These are phyloP conservation scores for Dryas octopetala DNA, from an alignment of 306 rosid genomes.

Conservation along the genomic window DNA sequence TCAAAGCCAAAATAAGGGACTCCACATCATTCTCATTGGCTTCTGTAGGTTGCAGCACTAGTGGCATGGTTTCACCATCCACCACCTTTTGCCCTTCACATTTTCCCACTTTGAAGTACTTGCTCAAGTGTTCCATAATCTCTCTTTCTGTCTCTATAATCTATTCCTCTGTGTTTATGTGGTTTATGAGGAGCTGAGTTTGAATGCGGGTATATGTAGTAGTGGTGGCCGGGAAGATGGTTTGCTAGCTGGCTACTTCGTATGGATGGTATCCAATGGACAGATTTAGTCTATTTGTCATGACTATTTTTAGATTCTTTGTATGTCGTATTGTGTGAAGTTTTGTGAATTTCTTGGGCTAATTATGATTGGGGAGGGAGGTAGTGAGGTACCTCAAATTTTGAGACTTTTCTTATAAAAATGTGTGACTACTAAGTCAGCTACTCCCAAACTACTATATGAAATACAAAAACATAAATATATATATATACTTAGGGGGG, in stretches of 20 bases:
- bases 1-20: conserved; percentile 41
- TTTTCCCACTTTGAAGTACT: conserved; percentile 62
- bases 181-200: background rate
- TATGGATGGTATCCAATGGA: too few relatives aligned
- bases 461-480: background rate
- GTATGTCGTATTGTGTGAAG: background rate
- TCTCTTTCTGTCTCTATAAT: background rate
- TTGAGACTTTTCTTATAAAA: background rate
- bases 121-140: conserved; percentile 50
- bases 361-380: background rate
- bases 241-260: too few relatives aligned
- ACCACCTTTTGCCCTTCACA: conserved; percentile 74
- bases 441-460: background rate
- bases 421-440: background rate
- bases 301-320: background rate
- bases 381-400: background rate
- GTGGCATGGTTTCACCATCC: conserved; percentile 76
- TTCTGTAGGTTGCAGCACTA: conserved; percentile 55
- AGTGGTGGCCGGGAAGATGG: too few relatives aligned
- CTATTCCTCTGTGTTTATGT: background rate
- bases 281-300: background rate
- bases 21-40: conserved; percentile 37
- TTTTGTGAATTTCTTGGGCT: too few relatives aligned
- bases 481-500: too few relatives aligned
- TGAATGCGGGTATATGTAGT: background rate